These are phyloP conservation scores for Rhizopogon rudus DNA, from an alignment of 768 basidiomycete genomes.

Conservation along the genomic window DNA sequence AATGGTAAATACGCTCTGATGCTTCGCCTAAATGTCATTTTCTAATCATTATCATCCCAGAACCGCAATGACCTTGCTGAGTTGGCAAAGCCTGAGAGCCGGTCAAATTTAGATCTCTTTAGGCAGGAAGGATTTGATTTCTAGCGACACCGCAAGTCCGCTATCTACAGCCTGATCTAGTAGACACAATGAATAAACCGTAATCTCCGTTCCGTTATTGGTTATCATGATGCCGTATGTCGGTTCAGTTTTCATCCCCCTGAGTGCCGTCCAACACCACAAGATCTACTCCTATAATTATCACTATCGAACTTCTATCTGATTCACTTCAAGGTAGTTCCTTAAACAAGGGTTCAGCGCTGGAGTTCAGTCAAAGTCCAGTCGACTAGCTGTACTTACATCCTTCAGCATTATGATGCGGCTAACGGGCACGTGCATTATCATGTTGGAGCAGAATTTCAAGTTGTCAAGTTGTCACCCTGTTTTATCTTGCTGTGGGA, in stretches of 20 bases:
- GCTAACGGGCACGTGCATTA: too few relatives aligned
- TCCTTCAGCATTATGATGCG: too few relatives aligned
- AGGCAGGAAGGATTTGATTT: constrained; percentile 88
- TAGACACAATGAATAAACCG: background rate
- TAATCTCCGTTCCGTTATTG: background rate
- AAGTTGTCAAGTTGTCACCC: too few relatives aligned
- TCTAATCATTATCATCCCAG: constrained; percentile 32
- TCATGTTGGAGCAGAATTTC: too few relatives aligned
- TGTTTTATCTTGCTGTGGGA: too few relatives aligned
- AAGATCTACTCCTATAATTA: background rate
- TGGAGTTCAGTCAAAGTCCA: too few relatives aligned
- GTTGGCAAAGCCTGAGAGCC: constrained; percentile 56
- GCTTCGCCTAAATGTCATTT: background rate
- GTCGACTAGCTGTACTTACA: too few relatives aligned
- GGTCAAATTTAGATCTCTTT: constrained; percentile 66
- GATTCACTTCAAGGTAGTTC: too few relatives aligned
- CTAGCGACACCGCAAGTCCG: constrained; percentile 28
- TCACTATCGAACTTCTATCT: background rate
- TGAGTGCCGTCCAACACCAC: background rate
- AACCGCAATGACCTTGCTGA: constrained; percentile 81
- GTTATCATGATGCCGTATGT: background rate
- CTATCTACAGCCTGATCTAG: background rate
- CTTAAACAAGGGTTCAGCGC: too few relatives aligned
- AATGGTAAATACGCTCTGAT: constrained; percentile 52
- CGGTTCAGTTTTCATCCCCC: background rate